Evolutionary conservation across 2,329 filamentous ascomycete genomes (phyloP).

Genomic region (Fusarium duplospermum): DNA sequence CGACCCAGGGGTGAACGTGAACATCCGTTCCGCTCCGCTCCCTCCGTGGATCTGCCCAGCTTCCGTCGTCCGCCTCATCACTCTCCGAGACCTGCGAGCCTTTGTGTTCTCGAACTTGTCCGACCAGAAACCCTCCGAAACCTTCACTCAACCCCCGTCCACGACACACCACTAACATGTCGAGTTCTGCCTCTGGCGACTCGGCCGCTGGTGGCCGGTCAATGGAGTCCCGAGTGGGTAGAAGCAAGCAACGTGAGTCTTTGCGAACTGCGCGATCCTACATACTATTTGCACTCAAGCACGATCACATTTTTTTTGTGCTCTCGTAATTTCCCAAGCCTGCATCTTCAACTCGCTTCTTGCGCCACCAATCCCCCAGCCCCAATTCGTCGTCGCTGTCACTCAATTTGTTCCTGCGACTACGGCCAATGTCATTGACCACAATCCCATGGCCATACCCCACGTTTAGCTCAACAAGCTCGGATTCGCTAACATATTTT

Average conservation of each 20-base stretch:
- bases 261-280: conserved; percentile 19
- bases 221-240: conserved; percentile 80
- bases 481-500: conserved; percentile 8
- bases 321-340: not conserved
- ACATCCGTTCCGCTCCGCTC: conserved; percentile 40
- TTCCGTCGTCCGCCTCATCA: conserved; percentile 24
- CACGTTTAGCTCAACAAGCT: conserved; percentile 6
- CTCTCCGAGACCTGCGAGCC: conserved; percentile 23
- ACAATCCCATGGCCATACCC: conserved; percentile 5
- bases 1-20: conserved; percentile 39
- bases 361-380: not conserved
- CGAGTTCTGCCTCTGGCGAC: conserved; percentile 51
- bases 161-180: conserved; percentile 46
- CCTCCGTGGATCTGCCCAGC: conserved; percentile 33
- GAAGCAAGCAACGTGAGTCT: conserved; percentile 83
- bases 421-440: conserved; percentile 8
- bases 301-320: not conserved
- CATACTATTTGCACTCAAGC: not conserved
- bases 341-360: conserved; percentile 6
- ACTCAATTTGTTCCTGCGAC: conserved; percentile 15
- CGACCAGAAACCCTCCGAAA: conserved; percentile 26
- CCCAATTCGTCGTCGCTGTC: conserved; percentile 2
- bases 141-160: conserved; percentile 31
- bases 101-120: conserved; percentile 16
- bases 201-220: conserved; percentile 57